Conservation (phyloP, 805 yeast species). For the Saccharomycopsis fibuligera region DNA sequence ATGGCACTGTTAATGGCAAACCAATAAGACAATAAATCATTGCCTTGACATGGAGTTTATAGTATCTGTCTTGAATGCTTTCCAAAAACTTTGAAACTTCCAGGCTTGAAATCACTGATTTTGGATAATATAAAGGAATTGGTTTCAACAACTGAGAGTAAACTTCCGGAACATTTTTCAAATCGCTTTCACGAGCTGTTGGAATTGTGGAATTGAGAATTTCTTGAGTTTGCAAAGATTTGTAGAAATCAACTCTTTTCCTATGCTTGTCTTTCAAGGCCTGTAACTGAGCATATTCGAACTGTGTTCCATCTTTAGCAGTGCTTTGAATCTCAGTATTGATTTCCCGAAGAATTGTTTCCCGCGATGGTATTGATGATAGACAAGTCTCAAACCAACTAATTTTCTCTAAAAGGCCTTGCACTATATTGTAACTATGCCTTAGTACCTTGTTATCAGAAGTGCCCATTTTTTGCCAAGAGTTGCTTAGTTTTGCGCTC, state of each 20-base stretch:
- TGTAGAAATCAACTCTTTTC: neutral
- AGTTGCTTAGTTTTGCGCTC: slow-evolving; percentile 29
- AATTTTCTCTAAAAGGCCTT: slow-evolving; percentile 24
- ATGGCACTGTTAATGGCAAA: slow-evolving; percentile 37
- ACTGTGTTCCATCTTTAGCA: neutral
- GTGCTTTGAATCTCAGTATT: slow-evolving; percentile 18
- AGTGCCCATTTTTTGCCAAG: slow-evolving; percentile 34
- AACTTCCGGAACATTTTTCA: neutral
- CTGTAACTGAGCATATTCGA: neutral
- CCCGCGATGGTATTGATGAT: slow-evolving; percentile 37
- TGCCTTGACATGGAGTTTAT: slow-evolving; percentile 29
- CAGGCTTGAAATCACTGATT: neutral
- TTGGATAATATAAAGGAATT: slow-evolving; percentile 20
- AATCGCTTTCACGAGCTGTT: slow-evolving; percentile 7
- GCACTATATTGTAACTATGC: slow-evolving; percentile 29
- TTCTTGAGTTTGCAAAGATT: neutral
- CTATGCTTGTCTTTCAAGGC: neutral
- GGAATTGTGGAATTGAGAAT: neutral
- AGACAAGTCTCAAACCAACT: slow-evolving; percentile 33
- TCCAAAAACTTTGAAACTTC: slow-evolving; percentile 32
- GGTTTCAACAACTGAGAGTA: slow-evolving; percentile 7
- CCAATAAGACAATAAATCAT: slow-evolving; percentile 35
- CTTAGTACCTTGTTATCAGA: slow-evolving; percentile 31
- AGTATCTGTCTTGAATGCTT: slow-evolving; percentile 25
- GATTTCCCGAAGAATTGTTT: slow-evolving; percentile 37